These are phyloP conservation scores for Rhizopus delemar DNA, from an alignment of 371 early-diverging fungal species.

Conservation along the genomic window DNA sequence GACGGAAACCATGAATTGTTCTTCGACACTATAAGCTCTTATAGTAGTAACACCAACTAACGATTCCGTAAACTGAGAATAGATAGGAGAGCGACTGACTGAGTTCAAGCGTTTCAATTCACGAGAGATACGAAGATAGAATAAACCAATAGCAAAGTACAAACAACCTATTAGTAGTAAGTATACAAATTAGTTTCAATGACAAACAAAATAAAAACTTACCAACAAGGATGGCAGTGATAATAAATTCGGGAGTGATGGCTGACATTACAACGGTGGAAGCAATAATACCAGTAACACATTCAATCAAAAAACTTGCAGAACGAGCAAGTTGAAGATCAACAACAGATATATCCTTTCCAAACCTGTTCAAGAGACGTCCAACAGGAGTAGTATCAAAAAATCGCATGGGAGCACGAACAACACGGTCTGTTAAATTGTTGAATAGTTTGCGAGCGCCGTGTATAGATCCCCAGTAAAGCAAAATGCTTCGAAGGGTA, in stretches of 20 bases:
- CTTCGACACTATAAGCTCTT: constrained; percentile 71
- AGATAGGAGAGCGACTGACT: constrained; percentile 73
- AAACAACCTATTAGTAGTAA: constrained; percentile 14
- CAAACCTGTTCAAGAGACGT: constrained; percentile 87
- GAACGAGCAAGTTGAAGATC: constrained; percentile 41
- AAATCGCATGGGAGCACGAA: constrained; percentile 77
- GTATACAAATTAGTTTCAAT: not conserved
- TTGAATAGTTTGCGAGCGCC: constrained; percentile 60
- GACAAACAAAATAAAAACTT: constrained; percentile 9
- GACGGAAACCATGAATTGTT: constrained; percentile 58
- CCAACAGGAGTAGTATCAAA: constrained; percentile 94
- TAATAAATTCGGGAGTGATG: constrained; percentile 62
- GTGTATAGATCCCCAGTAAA: constrained; percentile 54
- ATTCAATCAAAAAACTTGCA: constrained; percentile 34
- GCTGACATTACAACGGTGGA: constrained; percentile 64
- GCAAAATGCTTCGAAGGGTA: constrained; percentile 29
- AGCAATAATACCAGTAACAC: constrained; percentile 48
- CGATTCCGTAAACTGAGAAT: constrained; percentile 75
- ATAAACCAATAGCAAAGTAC: constrained; percentile 46
- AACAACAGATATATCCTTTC: constrained; percentile 51
- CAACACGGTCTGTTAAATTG: constrained; percentile 55
- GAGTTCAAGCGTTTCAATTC: constrained; percentile 82
- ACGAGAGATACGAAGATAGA: constrained; percentile 73
- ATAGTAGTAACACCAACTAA: constrained; percentile 65
- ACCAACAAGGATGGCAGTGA: constrained; percentile 36